Base-by-base conservation (phyloP, 2,329 filamentous ascomycete species). In the Blastomyces emzantsi region DNA sequence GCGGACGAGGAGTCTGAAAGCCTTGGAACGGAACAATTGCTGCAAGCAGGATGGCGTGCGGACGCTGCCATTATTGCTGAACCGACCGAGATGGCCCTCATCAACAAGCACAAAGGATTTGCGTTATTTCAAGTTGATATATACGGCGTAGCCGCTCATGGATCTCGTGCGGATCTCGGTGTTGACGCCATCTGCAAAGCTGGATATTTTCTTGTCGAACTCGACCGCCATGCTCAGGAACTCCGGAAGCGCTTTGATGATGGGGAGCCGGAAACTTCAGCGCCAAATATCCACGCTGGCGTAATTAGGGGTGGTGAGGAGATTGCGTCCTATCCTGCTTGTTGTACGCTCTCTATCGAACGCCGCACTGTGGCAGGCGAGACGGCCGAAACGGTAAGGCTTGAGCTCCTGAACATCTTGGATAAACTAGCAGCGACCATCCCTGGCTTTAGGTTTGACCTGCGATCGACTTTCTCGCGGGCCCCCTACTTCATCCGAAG, bases 1-100 rank as follows among this genome's bases (percentile, higher is more conserved):
- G 79, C 82, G 0, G 82, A 85, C 54, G 82, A 85, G 62, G 83
- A 85, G 66, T 76, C 76, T 52, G 69, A 73, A 4, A 82, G 80
- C 36, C 79, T 80, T 13, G 82, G 82, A 1, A 85, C 82, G 0
- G 77, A 79, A 64, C 75, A 83, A 51, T 66, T 84, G 0, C 69
- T 85, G 0, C 73, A 72, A 13, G 80, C 81, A 1, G 82, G 82
- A 0, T 85, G 82, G 82, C 73, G 73, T 39, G 80, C 82, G 1
- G 81, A 84, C 62, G 82, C 72, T 0, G 82, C 82, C 6, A 71
- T 85, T 1, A 76, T 84, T 1, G 75, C 72, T 0, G 82, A 83
- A 63, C 79, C 82, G 0, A 83, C 80, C 0, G 70, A 73, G 56
- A 69, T 78, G 3, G 72, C 74, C 0, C 76, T 83, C 6, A 67